A percentile compares a stretch with the other conserved stretches of the same genome.
Evolutionary conservation across 345 rosid species (phyloP).

Genomic region (Citrus inodora): DNA sequence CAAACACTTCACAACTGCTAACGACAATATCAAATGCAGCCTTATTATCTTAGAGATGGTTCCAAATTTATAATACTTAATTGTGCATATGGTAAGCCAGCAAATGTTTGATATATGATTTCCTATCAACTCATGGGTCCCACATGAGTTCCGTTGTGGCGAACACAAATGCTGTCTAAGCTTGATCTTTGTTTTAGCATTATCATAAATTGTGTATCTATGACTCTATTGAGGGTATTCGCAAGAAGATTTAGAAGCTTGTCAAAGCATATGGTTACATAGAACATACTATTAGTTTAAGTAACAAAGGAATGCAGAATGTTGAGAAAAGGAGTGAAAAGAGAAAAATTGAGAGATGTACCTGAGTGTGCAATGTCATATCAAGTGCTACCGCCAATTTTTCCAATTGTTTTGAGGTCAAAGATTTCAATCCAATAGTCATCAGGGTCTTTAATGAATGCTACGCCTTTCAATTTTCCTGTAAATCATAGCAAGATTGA

Average conservation of each 20-base stretch:
- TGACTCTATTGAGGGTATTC: too few relatives aligned
- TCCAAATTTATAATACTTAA: not conserved
- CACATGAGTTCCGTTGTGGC: not conserved
- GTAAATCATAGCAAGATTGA: slow-evolving; percentile 10
- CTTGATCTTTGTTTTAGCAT: not conserved
- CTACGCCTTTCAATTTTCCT: slow-evolving; percentile 92
- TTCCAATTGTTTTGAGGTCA: slow-evolving; percentile 61
- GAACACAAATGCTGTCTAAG: not conserved
- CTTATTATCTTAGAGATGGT: not conserved
- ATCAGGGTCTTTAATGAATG: slow-evolving; percentile 97
- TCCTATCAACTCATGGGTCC: not conserved
- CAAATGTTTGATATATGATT: not conserved
- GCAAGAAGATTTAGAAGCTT: too few relatives aligned
- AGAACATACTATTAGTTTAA: not conserved
- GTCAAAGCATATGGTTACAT: not conserved
- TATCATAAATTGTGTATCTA: too few relatives aligned
- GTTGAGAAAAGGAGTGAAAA: not conserved
- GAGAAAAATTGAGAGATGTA: not conserved
- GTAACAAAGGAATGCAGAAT: not conserved
- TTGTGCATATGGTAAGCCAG: not conserved
- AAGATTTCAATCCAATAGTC: slow-evolving; percentile 97
- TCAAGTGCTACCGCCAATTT: slow-evolving; percentile 40
- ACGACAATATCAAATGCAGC: too few relatives aligned
- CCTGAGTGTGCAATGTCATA: slow-evolving; percentile 1
- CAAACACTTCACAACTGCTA: too few relatives aligned